Evolutionary conservation across 805 yeast genomes (phyloP).

Genomic region (Metschnikowia cerradonensis): DNA sequence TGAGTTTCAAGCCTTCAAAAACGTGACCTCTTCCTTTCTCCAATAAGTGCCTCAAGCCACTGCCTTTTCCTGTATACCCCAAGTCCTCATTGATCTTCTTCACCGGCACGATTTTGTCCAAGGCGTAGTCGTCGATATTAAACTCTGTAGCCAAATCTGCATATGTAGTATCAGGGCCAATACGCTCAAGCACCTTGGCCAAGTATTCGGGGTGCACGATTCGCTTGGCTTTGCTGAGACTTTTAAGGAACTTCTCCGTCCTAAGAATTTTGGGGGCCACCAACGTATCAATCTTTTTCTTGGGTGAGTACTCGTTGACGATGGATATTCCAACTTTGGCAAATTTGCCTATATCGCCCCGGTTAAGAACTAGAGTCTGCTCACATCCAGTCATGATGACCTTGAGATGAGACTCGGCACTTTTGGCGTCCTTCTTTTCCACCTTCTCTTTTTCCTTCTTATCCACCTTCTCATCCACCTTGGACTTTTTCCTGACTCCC

Average conservation of each 20-base stretch:
- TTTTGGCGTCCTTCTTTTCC: neutral
- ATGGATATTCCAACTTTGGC: slow-evolving; percentile 56
- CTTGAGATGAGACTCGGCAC: slow-evolving; percentile 30
- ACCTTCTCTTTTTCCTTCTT: neutral
- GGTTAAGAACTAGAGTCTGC: slow-evolving; percentile 33
- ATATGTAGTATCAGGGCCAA: slow-evolving; percentile 36
- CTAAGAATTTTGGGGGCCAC: slow-evolving; percentile 81
- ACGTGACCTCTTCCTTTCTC: slow-evolving; percentile 20
- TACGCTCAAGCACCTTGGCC: slow-evolving; percentile 10
- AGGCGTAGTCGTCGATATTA: slow-evolving; percentile 28
- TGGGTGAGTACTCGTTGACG: slow-evolving; percentile 37
- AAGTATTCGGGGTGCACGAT: slow-evolving; percentile 53
- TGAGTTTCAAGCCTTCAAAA: slow-evolving; percentile 48
- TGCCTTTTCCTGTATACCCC: slow-evolving; percentile 18
- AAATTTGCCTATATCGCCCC: slow-evolving; percentile 42
- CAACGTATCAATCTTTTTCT: slow-evolving; percentile 41
- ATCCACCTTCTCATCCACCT: neutral
- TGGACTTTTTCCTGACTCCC: neutral
- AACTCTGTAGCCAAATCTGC: slow-evolving; percentile 19
- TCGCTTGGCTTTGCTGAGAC: slow-evolving; percentile 54
- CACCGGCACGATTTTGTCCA: slow-evolving; percentile 30
- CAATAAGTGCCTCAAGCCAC: slow-evolving; percentile 11
- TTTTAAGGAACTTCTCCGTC: slow-evolving; percentile 80
- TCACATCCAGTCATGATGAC: slow-evolving; percentile 70
- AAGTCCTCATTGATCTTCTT: slow-evolving; percentile 31